Evolutionary conservation across 805 yeast species (phyloP).

Genomic region (Limtongia smithiae): DNA sequence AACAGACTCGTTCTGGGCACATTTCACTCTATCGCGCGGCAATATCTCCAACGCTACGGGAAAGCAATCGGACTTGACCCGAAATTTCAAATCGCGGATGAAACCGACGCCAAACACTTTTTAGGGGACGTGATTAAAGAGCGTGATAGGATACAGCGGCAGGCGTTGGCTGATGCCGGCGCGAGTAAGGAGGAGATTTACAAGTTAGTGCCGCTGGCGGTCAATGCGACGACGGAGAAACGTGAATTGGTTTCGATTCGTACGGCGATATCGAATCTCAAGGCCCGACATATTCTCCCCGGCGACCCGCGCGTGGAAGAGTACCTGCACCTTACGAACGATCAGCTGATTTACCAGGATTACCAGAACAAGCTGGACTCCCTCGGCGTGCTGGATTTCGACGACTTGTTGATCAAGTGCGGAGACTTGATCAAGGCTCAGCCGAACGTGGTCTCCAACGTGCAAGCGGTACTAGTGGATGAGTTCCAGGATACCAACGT

Average conservation of each 20-base stretch:
- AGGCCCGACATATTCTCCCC: too few relatives aligned
- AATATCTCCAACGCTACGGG: constrained; percentile 58
- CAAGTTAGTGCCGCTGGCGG: constrained; percentile 4
- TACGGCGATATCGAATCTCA: constrained; percentile 42
- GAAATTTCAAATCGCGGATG: constrained; percentile 57
- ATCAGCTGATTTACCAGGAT: background rate
- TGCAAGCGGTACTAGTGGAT: constrained; percentile 78
- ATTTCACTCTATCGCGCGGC: constrained; percentile 77
- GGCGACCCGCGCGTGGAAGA: too few relatives aligned
- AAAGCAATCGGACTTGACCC: constrained; percentile 40
- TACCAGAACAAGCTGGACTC: too few relatives aligned
- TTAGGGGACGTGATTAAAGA: constrained; percentile 37
- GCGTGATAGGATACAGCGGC: too few relatives aligned
- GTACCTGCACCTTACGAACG: too few relatives aligned
- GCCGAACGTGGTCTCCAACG: constrained; percentile 46
- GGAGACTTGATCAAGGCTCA: constrained; percentile 45
- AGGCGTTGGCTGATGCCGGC: too few relatives aligned
- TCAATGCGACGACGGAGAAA: background rate
- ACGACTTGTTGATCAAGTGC: constrained; percentile 67
- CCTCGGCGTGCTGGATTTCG: too few relatives aligned
- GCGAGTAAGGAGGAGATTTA: background rate
- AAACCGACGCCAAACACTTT: constrained; percentile 53
- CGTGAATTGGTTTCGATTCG: constrained; percentile 35
- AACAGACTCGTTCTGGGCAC: constrained; percentile 69
- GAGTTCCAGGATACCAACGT: constrained; percentile 91